Percentiles rank a stretch among this genome's conserved stretches.
These are phyloP conservation scores for Clonostachys solani DNA, from an alignment of 2,329 filamentous ascomycete species.

Conservation along the genomic window DNA sequence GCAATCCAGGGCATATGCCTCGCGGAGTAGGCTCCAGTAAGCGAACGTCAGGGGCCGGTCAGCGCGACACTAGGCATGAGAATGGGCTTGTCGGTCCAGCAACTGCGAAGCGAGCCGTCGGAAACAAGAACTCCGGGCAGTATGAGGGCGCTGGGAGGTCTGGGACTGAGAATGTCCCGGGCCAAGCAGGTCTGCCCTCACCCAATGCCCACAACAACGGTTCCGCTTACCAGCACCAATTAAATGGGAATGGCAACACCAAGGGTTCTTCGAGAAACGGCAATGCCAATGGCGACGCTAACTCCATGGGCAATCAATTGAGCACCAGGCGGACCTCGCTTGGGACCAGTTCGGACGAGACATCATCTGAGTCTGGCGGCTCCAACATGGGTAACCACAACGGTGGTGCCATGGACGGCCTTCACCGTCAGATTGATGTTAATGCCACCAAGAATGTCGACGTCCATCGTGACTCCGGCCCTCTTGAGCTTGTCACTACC, in stretches of 20 bases:
- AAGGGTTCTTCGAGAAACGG: conserved; percentile 2
- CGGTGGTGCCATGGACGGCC: conserved; percentile 34
- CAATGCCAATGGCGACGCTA: conserved; percentile 18
- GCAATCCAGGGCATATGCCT: conserved; percentile 50
- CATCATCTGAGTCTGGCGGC: conserved; percentile 47
- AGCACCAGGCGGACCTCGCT: conserved; percentile 42
- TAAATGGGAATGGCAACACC: conserved; percentile 29
- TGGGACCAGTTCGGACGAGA: conserved; percentile 50
- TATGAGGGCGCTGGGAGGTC: conserved; percentile 28
- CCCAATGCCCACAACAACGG: conserved; percentile 1
- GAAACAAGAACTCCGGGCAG: conserved; percentile 41
- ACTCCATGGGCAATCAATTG: conserved; percentile 17
- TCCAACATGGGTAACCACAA: conserved; percentile 28
- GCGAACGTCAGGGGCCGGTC: conserved; percentile 60
- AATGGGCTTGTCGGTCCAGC: conserved; percentile 72
- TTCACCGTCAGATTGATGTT: conserved; percentile 65
- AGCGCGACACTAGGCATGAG: conserved; percentile 76
- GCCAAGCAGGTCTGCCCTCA: conserved; percentile 9
- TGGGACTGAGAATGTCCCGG: background rate
- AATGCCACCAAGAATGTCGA: conserved; percentile 64
- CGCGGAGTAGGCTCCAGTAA: conserved; percentile 54
- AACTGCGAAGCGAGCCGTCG: conserved; percentile 30
- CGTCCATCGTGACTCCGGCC: conserved; percentile 66
- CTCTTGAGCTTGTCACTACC: conserved; percentile 74
- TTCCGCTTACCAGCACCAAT: conserved; percentile 15